phyloP scores from a whole-genome alignment of 495 filamentous ascomycete species.

The Pyronema omphalodes region DNA sequence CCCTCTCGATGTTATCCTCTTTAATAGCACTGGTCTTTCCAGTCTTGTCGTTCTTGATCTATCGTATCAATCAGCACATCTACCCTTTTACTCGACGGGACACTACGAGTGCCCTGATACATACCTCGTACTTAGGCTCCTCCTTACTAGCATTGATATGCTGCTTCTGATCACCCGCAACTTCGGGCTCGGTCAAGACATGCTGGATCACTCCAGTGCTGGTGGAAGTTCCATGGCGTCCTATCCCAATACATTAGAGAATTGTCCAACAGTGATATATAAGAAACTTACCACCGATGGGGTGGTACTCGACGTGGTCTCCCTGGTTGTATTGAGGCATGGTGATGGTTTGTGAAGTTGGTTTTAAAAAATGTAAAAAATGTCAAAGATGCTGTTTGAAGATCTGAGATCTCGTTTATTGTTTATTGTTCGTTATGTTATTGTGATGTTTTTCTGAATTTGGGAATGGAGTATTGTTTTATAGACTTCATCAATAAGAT shows the following conservation, averaged over 20 bases:
- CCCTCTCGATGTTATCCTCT: conserved; percentile 20
- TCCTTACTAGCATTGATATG: conserved; percentile 14
- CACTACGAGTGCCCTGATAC: not conserved
- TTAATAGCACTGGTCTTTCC: conserved; percentile 21
- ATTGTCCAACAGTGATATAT: too few relatives aligned
- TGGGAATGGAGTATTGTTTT: too few relatives aligned
- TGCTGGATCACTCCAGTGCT: conserved; percentile 18
- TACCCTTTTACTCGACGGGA: not conserved
- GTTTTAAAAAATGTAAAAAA: too few relatives aligned
- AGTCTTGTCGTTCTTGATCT: conserved; percentile 23
- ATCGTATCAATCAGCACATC: not conserved
- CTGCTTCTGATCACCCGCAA: conserved; percentile 10
- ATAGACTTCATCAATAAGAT: too few relatives aligned
- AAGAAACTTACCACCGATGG: conserved; percentile 17
- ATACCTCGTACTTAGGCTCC: conserved; percentile 22
- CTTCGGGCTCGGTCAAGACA: conserved; percentile 17
- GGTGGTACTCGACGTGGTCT: conserved; percentile 21
- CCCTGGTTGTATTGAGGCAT: conserved; percentile 12
- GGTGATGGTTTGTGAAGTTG: not conserved
- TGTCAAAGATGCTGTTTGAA: too few relatives aligned
- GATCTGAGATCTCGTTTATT: too few relatives aligned
- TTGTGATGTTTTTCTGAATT: too few relatives aligned
- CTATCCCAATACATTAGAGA: not conserved
- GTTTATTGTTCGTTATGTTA: too few relatives aligned
- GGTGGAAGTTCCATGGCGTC: conserved; percentile 15